Evolutionary conservation across 768 basidiomycete genomes (phyloP).

Genomic region (Flagelloscypha sp.): DNA sequence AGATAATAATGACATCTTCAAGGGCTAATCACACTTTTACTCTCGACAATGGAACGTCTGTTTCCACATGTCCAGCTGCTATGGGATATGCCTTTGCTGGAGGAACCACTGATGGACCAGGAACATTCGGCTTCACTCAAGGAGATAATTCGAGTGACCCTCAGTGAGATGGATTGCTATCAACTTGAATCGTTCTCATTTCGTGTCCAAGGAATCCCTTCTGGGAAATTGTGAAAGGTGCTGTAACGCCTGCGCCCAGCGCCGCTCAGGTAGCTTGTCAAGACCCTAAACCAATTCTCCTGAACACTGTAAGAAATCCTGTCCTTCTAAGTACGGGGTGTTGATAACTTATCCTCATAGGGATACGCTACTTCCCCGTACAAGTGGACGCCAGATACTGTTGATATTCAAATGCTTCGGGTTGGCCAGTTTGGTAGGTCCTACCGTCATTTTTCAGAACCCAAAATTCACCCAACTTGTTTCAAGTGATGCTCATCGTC

Average conservation of each 20-base stretch:
- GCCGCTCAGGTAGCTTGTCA: slow-evolving; percentile 63
- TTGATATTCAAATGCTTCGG: slow-evolving; percentile 72
- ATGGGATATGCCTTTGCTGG: too few relatives aligned
- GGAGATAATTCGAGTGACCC: slow-evolving; percentile 54
- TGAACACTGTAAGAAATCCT: slow-evolving; percentile 58
- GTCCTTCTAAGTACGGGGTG: too few relatives aligned
- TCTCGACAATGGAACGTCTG: slow-evolving; percentile 57
- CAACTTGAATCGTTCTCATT: too few relatives aligned
- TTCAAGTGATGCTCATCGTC: slow-evolving; percentile 59
- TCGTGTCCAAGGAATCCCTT: slow-evolving; percentile 54
- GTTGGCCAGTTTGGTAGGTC: slow-evolving; percentile 56
- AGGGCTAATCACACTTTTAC: slow-evolving; percentile 60
- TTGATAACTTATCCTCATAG: slow-evolving; percentile 21
- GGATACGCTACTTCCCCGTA: slow-evolving; percentile 63
- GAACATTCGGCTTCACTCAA: slow-evolving; percentile 71
- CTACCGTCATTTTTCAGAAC: too few relatives aligned
- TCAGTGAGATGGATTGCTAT: slow-evolving; percentile 51
- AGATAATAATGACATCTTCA: too few relatives aligned
- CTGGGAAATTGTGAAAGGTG: slow-evolving; percentile 75
- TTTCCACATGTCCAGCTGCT: slow-evolving; percentile 71
- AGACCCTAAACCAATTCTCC: slow-evolving; percentile 67
- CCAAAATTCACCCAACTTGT: slow-evolving; percentile 1
- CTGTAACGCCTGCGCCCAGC: slow-evolving; percentile 57
- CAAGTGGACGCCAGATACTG: slow-evolving; percentile 65
- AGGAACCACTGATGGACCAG: slow-evolving; percentile 83